phyloP scores from a whole-genome alignment of 305 asterid genomes.

The Solanum hybrid region DNA sequence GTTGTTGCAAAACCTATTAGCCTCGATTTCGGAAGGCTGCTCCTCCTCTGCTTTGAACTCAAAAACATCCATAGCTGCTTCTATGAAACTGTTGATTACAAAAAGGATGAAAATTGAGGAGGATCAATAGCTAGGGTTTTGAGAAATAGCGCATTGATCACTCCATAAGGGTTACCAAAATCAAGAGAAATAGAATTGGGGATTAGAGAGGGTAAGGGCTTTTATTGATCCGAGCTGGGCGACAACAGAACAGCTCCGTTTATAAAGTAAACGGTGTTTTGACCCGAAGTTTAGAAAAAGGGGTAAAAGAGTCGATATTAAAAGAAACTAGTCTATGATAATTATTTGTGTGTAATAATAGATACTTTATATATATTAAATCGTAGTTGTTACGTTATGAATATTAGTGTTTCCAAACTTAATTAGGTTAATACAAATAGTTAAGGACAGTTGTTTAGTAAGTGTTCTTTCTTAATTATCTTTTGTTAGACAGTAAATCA shows the following conservation, averaged over 20 bases:
- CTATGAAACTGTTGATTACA: neutral
- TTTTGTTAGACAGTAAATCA: too few species aligned
- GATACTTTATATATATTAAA: too few species aligned
- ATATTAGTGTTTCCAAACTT: too few species aligned
- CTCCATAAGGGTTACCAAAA: neutral
- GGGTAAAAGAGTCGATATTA: neutral
- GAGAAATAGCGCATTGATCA: neutral
- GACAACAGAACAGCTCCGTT: neutral
- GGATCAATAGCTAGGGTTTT: neutral
- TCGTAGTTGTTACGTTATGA: too few species aligned
- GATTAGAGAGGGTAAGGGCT: neutral
- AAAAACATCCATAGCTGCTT: neutral
- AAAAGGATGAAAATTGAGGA: neutral
- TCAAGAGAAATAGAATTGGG: neutral
- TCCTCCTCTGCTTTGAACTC: conserved; percentile 1
- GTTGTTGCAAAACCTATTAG: neutral
- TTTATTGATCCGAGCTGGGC: neutral
- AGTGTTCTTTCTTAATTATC: too few species aligned
- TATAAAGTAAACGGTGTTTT: neutral
- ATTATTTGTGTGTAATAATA: too few species aligned
- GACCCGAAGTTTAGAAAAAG: neutral
- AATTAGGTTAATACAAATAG: too few species aligned
- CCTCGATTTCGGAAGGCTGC: neutral
- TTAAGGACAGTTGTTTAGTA: too few species aligned
- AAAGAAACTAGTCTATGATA: neutral